Evolutionary conservation across 371 early-diverging fungal species (phyloP), one percentile per base, ranked within the genome.

Genomic region (Apophysomyces variabilis): DNA sequence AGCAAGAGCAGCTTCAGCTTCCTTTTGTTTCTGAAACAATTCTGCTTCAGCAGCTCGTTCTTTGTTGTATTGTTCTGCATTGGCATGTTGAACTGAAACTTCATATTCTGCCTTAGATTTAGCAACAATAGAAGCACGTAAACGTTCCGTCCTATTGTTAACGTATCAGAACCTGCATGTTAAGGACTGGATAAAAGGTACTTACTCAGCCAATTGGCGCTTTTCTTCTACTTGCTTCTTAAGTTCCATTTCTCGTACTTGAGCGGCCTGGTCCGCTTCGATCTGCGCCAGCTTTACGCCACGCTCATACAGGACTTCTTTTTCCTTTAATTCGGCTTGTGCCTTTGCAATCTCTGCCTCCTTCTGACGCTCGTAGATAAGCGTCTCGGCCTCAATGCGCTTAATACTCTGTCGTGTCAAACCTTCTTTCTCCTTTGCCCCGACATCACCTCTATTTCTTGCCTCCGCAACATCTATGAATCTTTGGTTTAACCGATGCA

Each of bases 101-200:
- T 85, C 83, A 50, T 70, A 76, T 38, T 79, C 79, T 14, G 80
- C 84, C 44, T 69, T 77, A 32, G 81, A 71, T 57, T 77, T 78
- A 43, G 84, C 68, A 13, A 83, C 66, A 26, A 71, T 46, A 13
- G 76, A 64, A 16, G 78, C 79, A 46, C 82, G 72, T 18, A 75
- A 62, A 61, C 76, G 60, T 69, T 85, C 83, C 56, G 73, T 78
- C 54, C 62, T 59, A 11, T 18, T 50, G 21, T 4, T 18, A n/a
- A n/a, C 3, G 1, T 18, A 3, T 21, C 21, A 47, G 18, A 18
- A 5, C 16, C 9, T 26, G 9, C 21, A 9, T 21, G 8, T 50
- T 50, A 9, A 18, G 9, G 9, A 16, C n/a, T 4, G 11, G 8
- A 9, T 14, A 26, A 21, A 7, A 3, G 35, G 12, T 9, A 62